Evolutionary conservation across 192 early-diverging fungal species (phyloP).

Genomic region (Mortierella claussenii): DNA sequence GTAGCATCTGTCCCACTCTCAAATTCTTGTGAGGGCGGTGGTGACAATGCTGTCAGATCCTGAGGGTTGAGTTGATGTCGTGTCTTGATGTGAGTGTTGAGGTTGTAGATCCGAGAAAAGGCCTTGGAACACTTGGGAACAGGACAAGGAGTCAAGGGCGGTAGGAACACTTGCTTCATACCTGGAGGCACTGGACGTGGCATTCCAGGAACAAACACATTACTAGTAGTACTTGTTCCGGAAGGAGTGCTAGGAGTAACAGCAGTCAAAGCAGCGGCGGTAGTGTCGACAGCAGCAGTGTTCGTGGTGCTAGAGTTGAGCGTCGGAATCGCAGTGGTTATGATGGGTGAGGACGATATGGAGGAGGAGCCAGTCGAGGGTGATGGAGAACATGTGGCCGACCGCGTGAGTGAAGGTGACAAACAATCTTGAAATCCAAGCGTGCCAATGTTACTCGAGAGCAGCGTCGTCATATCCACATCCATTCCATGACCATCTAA

Average conservation of each 20-base stretch:
- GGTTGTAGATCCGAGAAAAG: conserved; percentile 18
- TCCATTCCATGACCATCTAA: background rate
- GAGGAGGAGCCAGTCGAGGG: conserved; percentile 3
- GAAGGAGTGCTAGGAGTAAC: background rate
- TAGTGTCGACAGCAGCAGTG: no score
- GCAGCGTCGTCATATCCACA: conserved; percentile 6
- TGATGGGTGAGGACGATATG: conserved; percentile 1
- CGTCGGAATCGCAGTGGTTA: background rate
- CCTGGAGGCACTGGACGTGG: background rate
- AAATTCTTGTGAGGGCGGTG: background rate
- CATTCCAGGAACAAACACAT: background rate
- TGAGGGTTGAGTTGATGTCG: conserved; percentile 9
- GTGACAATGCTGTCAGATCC: background rate
- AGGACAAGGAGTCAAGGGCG: conserved; percentile 13
- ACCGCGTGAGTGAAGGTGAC: conserved; percentile 14
- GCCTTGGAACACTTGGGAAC: conserved; percentile 19
- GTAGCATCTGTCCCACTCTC: no score
- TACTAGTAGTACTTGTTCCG: background rate
- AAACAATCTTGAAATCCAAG: background rate
- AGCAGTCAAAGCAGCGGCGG: background rate
- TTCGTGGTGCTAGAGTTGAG: no score
- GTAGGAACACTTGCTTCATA: background rate
- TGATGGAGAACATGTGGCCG: conserved; percentile 14
- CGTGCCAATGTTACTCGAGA: conserved; percentile 1
- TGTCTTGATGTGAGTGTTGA: conserved; percentile 16